Percentiles rank a stretch among this genome's conserved stretches.
Conservation (phyloP, 225 moss, liverwort and hornwort genomes). For the Polytrichum commune region DNA sequence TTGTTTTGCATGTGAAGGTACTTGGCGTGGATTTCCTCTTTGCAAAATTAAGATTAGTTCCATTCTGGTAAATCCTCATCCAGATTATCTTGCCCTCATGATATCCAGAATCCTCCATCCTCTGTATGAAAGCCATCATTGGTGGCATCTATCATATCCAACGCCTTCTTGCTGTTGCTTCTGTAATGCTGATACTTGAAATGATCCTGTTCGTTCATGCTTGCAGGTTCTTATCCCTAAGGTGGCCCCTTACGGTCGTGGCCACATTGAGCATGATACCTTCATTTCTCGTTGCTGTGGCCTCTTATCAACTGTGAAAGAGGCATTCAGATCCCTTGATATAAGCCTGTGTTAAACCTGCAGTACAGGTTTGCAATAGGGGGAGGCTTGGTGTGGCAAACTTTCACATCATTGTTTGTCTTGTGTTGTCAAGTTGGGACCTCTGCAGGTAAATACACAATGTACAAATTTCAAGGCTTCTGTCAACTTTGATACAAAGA, state of each 20-base stretch:
- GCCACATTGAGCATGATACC: slow-evolving; percentile 77
- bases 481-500: too few relatives aligned
- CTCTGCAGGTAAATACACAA: too few relatives aligned
- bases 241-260: slow-evolving; percentile 72
- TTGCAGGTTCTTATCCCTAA: slow-evolving; percentile 78
- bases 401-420: too few relatives aligned
- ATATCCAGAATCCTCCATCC: background rate
- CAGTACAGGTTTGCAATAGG: too few relatives aligned
- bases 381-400: too few relatives aligned
- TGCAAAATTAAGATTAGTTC: slow-evolving; percentile 73
- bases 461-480: too few relatives aligned
- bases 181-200: slow-evolving; percentile 4
- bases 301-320: background rate
- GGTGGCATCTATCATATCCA: background rate
- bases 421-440: too few relatives aligned
- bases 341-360: too few relatives aligned
- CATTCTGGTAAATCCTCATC: slow-evolving; percentile 54
- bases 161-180: background rate
- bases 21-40: slow-evolving; percentile 77
- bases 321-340: too few relatives aligned
- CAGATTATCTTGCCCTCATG: background rate
- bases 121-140: slow-evolving; percentile 1
- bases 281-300: slow-evolving; percentile 63
- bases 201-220: slow-evolving; percentile 4
- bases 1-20: slow-evolving; percentile 39